Evolutionary conservation across 495 filamentous ascomycete species (phyloP).

Genomic region (Filosporella fistucella): DNA sequence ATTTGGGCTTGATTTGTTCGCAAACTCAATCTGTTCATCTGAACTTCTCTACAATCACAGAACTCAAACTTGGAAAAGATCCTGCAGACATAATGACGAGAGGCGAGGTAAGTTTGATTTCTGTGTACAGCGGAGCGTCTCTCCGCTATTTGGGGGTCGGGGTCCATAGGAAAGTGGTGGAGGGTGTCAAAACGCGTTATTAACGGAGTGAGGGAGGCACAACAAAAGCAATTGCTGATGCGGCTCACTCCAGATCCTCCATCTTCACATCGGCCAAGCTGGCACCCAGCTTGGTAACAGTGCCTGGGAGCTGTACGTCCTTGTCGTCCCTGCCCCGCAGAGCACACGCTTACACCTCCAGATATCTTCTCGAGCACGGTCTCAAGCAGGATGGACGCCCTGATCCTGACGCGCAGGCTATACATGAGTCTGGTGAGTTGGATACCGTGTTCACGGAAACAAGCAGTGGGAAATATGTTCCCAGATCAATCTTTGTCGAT

Average conservation of each 20-base stretch:
- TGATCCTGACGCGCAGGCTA: constrained; percentile 59
- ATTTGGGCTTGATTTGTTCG: neutral
- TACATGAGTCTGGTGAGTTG: constrained; percentile 61
- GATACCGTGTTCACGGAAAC: constrained; percentile 94
- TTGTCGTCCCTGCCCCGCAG: neutral
- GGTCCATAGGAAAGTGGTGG: too few species aligned
- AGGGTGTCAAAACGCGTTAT: too few species aligned
- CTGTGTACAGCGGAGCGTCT: neutral
- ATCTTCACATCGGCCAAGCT: constrained; percentile 91
- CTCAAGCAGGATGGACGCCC: constrained; percentile 71
- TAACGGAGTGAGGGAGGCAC: neutral
- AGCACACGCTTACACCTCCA: constrained; percentile 28
- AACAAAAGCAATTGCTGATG: constrained; percentile 6
- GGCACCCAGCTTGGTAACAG: constrained; percentile 90
- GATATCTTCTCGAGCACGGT: constrained; percentile 89
- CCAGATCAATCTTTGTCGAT: constrained; percentile 85
- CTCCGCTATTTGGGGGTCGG: too few species aligned
- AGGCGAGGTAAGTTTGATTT: constrained; percentile 16
- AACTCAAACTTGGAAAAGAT: neutral
- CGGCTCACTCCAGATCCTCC: constrained; percentile 57
- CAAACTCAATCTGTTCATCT: neutral
- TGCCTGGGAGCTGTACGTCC: constrained; percentile 88
- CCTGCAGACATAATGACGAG: constrained; percentile 13
- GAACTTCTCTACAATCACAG: neutral
- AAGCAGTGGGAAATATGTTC: constrained; percentile 81